Conservation (phyloP, 352 stramenopile species). For the Phytophthora megakarya region DNA sequence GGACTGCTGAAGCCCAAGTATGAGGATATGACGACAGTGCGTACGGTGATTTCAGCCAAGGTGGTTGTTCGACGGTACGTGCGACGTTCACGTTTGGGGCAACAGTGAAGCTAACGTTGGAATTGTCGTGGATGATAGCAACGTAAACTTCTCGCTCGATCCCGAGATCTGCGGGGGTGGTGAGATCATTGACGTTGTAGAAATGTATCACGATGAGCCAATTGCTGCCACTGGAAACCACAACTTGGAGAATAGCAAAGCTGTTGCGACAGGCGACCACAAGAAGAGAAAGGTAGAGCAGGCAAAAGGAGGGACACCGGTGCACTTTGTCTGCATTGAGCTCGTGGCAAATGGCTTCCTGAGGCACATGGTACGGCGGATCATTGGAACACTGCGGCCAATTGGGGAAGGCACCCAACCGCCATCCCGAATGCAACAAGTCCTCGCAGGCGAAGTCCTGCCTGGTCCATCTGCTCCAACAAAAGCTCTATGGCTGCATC, state of each 20-base stretch:
- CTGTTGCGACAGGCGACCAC: constrained; percentile 25
- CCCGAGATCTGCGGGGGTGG: constrained; percentile 55
- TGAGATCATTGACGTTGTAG: constrained; percentile 49
- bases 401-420: constrained; percentile 78
- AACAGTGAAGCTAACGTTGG: neutral
- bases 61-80: constrained; percentile 64
- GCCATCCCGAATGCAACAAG: constrained; percentile 62
- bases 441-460: constrained; percentile 57
- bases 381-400: constrained; percentile 77
- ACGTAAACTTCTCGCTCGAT: constrained; percentile 78
- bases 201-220: constrained; percentile 32
- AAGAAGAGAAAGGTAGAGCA: constrained; percentile 51
- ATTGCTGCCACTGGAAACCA: constrained; percentile 12
- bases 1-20: constrained; percentile 66
- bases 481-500: constrained; percentile 84
- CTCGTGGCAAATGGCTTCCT: constrained; percentile 85
- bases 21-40: constrained; percentile 64
- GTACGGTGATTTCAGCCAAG: constrained; percentile 66
- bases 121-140: constrained; percentile 33
- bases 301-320: constrained; percentile 20
- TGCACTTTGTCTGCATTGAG: constrained; percentile 87
- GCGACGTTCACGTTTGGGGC: neutral
- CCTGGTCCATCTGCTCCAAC: constrained; percentile 73
- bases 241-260: constrained; percentile 14
- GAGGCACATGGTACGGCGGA: constrained; percentile 88